Percentiles rank a stretch among this genome's conserved stretches.
Conservation (phyloP, 805 yeast genomes). For the Candida incommunis region DNA sequence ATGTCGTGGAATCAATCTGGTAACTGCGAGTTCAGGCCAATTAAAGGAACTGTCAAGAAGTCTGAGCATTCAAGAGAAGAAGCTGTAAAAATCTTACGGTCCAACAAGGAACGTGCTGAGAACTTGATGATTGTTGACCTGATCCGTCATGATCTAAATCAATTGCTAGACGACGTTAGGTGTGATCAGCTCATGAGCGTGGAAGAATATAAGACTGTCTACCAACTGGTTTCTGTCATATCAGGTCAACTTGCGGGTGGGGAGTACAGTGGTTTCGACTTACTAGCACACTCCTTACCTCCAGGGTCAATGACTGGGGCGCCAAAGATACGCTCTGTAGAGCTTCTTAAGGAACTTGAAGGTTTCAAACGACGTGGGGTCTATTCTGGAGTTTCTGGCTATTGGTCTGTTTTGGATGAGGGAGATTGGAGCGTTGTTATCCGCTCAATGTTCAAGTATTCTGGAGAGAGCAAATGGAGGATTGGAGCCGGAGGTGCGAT, state of each 20-base stretch:
- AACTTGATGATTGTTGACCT: conserved; percentile 94
- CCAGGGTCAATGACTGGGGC: conserved; percentile 99
- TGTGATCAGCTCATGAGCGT: conserved; percentile 78
- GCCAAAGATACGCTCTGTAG: conserved; percentile 87
- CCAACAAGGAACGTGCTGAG: conserved; percentile 91
- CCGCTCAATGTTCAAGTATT: conserved; percentile 53
- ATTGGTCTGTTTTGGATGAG: conserved; percentile 76
- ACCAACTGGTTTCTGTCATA: conserved; percentile 82
- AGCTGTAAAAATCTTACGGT: conserved; percentile 53
- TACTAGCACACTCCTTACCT: conserved; percentile 67
- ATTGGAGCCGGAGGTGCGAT: conserved; percentile 99
- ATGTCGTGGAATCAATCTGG: conserved; percentile 50
- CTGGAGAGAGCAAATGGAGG: conserved; percentile 38
- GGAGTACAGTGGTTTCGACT: conserved; percentile 58
- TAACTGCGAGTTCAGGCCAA: conserved; percentile 74
- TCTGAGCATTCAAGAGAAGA: conserved; percentile 36
- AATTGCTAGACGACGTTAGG: conserved; percentile 46
- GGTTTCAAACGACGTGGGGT: conserved; percentile 48
- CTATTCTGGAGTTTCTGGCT: conserved; percentile 91
- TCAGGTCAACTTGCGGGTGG: conserved; percentile 39
- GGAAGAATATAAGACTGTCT: conserved; percentile 86
- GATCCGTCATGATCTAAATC: conserved; percentile 79
- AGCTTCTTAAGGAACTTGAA: conserved; percentile 54
- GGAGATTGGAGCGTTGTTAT: conserved; percentile 97
- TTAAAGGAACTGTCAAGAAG: conserved; percentile 87